Conservation (phyloP, 2,329 filamentous ascomycete species). For the Mycosphaerella sp. region DNA sequence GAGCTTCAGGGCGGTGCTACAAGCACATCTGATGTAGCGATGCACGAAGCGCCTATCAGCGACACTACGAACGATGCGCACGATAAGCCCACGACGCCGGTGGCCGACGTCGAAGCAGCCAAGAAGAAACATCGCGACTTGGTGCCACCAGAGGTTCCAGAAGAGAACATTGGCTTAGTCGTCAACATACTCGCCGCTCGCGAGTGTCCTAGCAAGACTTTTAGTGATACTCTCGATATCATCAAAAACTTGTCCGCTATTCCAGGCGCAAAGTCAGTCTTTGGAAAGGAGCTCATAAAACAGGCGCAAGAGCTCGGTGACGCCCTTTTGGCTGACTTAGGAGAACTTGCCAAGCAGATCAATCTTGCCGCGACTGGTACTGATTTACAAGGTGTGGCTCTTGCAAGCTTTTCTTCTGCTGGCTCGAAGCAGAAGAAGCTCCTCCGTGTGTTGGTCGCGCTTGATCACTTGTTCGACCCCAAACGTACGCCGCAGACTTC, state of each 20-base stretch:
- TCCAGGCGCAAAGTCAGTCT: constrained; percentile 79
- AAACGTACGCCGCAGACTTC: constrained; percentile 46
- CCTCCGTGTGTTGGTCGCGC: constrained; percentile 80
- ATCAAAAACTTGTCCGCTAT: constrained; percentile 97
- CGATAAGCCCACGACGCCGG: constrained; percentile 31
- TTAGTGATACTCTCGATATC: constrained; percentile 95
- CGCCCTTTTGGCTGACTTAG: constrained; percentile 76
- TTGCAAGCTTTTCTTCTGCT: constrained; percentile 91
- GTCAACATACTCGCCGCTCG: constrained; percentile 93
- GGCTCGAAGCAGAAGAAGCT: constrained; percentile 97
- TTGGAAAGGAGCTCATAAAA: constrained; percentile 84
- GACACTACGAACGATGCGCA: constrained; percentile 21
- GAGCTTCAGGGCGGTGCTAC: constrained; percentile 24
- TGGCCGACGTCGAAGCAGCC: constrained; percentile 37
- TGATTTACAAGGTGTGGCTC: constrained; percentile 88
- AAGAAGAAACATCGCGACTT: constrained; percentile 59
- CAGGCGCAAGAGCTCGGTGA: constrained; percentile 81
- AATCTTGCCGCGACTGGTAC: constrained; percentile 80
- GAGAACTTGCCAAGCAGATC: constrained; percentile 79
- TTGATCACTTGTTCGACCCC: constrained; percentile 91
- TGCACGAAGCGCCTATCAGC: constrained; percentile 22
- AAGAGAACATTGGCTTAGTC: constrained; percentile 85
- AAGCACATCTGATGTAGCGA: constrained; percentile 22
- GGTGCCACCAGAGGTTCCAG: constrained; percentile 76
- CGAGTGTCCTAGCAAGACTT: constrained; percentile 95